Conservation (phyloP, 148 eudicot species). For the Amaranthus cruentus region DNA sequence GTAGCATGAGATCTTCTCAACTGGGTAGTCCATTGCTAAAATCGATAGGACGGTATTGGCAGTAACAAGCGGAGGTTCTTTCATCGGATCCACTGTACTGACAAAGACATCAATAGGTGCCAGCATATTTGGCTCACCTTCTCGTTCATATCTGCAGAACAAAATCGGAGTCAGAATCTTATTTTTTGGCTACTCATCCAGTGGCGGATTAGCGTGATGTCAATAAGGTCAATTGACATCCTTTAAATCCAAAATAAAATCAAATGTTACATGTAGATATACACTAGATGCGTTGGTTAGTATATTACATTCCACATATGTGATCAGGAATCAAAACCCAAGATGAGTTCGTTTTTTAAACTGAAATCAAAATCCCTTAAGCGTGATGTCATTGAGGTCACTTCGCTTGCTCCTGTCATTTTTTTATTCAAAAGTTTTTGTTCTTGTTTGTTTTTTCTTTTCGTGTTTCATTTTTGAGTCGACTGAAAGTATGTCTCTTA, state of each 20-base stretch:
- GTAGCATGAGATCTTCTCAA: constrained; percentile 91
- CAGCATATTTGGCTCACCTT: constrained; percentile 92
- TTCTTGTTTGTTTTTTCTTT: background rate
- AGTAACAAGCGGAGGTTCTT: constrained; percentile 91
- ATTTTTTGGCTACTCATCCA: background rate
- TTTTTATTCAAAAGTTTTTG: background rate
- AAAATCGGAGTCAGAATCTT: constrained; percentile 12
- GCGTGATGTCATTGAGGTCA: too few relatives aligned
- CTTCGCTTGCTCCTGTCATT: background rate
- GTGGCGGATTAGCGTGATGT: too few relatives aligned
- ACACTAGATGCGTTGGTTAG: too few relatives aligned
- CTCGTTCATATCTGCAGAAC: constrained; percentile 83
- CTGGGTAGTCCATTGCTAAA: constrained; percentile 93
- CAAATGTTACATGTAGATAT: too few relatives aligned
- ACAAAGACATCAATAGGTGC: constrained; percentile 91
- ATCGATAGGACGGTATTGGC: constrained; percentile 87
- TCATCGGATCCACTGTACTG: constrained; percentile 96
- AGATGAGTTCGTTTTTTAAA: too few relatives aligned
- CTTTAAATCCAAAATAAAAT: too few relatives aligned
- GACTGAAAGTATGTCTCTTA: background rate
- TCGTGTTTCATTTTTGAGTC: background rate
- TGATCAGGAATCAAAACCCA: too few relatives aligned
- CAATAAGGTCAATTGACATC: too few relatives aligned
- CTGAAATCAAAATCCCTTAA: too few relatives aligned
- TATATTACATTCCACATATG: too few relatives aligned